Conservation (phyloP, 2,329 filamentous ascomycete species). For the Trichoderma hamatum region DNA sequence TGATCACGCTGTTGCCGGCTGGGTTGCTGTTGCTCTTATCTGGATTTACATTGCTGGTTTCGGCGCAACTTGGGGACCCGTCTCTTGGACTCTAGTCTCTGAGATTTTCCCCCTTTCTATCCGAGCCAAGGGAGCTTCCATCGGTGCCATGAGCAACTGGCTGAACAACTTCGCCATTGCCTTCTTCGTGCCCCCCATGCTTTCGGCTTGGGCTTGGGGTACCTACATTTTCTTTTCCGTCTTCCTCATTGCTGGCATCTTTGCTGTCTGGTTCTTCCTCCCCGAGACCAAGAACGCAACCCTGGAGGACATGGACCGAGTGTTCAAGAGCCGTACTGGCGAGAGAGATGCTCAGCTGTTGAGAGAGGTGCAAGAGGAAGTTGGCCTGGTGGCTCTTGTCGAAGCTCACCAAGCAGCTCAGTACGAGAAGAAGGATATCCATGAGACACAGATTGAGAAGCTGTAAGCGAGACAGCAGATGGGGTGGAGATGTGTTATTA, state of each 20-base stretch:
- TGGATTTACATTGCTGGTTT: slow-evolving; percentile 78
- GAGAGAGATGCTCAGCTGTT: slow-evolving; percentile 34
- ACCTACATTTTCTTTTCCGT: slow-evolving; percentile 73
- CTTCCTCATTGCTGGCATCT: slow-evolving; percentile 65
- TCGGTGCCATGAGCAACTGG: slow-evolving; percentile 69
- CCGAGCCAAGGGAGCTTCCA: slow-evolving; percentile 69
- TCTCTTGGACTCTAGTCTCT: slow-evolving; percentile 73
- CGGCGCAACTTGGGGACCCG: slow-evolving; percentile 75
- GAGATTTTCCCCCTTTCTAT: slow-evolving; percentile 75
- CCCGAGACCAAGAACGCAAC: slow-evolving; percentile 67
- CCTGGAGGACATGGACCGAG: slow-evolving; percentile 65
- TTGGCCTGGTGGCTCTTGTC: slow-evolving; percentile 30
- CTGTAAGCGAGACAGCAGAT: not conserved
- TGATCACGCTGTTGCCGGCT: slow-evolving; percentile 63
- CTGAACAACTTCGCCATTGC: slow-evolving; percentile 64
- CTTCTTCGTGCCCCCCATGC: slow-evolving; percentile 70
- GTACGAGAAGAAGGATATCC: slow-evolving; percentile 23
- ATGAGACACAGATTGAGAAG: slow-evolving; percentile 16
- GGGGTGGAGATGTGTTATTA: not conserved
- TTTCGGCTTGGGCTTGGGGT: slow-evolving; percentile 65
- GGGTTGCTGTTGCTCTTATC: slow-evolving; percentile 69
- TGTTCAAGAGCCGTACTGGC: slow-evolving; percentile 49
- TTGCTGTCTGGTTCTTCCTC: slow-evolving; percentile 65
- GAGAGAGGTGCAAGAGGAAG: slow-evolving; percentile 33
- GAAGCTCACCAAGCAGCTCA: not conserved